Percentiles rank a stretch among this genome's conserved stretches.
phyloP scores from a whole-genome alignment of 2,329 filamentous ascomycete genomes.

The Seiridium unicorne region DNA sequence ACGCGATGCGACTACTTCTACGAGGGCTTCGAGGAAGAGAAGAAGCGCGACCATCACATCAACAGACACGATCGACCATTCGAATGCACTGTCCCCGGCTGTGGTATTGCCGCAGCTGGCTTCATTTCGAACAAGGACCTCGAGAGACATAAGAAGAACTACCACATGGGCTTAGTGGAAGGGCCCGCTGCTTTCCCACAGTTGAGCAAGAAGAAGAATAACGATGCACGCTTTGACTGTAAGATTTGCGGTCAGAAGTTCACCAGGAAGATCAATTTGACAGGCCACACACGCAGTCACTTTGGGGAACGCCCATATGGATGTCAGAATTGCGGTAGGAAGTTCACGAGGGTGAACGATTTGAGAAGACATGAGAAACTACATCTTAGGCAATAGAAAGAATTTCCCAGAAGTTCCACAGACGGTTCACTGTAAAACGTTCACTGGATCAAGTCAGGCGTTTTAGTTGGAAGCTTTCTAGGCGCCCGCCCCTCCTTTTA shows the following conservation, averaged over 20 bases:
- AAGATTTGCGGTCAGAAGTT: constrained; percentile 5
- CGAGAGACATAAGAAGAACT: constrained; percentile 8
- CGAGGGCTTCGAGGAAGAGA: constrained; percentile 1
- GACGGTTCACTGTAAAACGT: too few species aligned
- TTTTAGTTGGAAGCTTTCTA: too few species aligned
- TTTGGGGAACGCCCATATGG: constrained; percentile 2
- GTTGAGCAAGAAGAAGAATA: constrained; percentile 3
- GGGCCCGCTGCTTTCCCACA: not conserved
- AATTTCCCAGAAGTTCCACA: too few species aligned
- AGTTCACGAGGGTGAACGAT: constrained; percentile 10
- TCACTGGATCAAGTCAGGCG: too few species aligned
- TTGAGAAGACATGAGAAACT: constrained; percentile 9
- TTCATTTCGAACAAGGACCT: constrained; percentile 6
- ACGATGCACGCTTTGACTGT: not conserved
- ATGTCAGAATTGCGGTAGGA: constrained; percentile 2
- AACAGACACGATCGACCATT: not conserved
- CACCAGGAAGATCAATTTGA: constrained; percentile 7
- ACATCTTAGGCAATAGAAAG: not conserved
- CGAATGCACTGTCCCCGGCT: not conserved
- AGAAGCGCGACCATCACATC: constrained; percentile 1
- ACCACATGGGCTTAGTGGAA: not conserved
- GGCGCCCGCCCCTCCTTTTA: too few species aligned
- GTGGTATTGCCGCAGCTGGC: not conserved
- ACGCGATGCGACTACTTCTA: constrained; percentile 3
- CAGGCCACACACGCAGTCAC: constrained; percentile 1